A percentile compares a stretch with the other conserved stretches of the same genome.
Conservation (phyloP, 2,329 filamentous ascomycete genomes). For the Paecilomyces sp. region DNA sequence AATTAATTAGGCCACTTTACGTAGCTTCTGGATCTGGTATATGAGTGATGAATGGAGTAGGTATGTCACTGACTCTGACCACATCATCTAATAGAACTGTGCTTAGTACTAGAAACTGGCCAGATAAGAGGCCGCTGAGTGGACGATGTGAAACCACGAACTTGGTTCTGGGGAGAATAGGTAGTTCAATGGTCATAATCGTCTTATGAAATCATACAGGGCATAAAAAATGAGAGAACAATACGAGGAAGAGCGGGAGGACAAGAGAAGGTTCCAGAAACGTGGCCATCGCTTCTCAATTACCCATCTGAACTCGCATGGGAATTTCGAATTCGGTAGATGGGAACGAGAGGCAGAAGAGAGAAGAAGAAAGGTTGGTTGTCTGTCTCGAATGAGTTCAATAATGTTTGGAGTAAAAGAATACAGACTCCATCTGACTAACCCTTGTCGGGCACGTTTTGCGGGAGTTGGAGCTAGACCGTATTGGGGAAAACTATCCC, state of each 20-base stretch:
- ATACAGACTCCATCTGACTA: neutral
- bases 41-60: no score
- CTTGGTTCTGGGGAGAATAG: no score
- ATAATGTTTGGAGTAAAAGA: neutral
- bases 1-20: no score
- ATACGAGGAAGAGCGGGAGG: neutral
- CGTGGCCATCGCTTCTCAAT: no score
- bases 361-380: neutral
- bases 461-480: neutral
- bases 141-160: no score
- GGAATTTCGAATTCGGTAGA: neutral
- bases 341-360: neutral
- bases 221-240: neutral
- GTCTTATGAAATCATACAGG: neutral
- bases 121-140: no score
- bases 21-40: no score
- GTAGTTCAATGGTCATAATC: no score
- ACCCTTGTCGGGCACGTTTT: neutral
- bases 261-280: no score
- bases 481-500: neutral
- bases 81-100: no score
- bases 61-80: no score
- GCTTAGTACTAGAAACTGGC: no score
- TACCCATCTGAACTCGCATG: neutral
- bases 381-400: neutral